These are phyloP conservation scores for Pulveroboletus ravenelii DNA, from an alignment of 768 basidiomycete species.

Conservation along the genomic window DNA sequence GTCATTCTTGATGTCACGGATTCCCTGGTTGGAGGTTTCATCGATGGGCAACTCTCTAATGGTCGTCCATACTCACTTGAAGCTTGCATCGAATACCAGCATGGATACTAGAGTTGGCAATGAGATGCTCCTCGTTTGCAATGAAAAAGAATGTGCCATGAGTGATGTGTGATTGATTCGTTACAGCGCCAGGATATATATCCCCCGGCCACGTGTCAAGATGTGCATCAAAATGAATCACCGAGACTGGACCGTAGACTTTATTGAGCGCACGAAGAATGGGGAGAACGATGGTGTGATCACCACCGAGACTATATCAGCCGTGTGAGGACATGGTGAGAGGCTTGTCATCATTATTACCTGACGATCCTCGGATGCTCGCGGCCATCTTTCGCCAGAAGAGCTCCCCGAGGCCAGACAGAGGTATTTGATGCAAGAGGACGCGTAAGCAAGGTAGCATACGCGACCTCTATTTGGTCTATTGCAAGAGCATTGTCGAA, in stretches of 20 bases:
- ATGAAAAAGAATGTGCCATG: slow-evolving; percentile 87
- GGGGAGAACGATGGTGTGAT: slow-evolving; percentile 84
- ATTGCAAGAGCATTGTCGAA: slow-evolving; percentile 82
- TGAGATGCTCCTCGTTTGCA: slow-evolving; percentile 72
- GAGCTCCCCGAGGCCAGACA: slow-evolving; percentile 23
- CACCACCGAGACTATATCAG: slow-evolving; percentile 58
- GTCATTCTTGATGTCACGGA: slow-evolving; percentile 53
- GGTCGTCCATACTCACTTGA: slow-evolving; percentile 34
- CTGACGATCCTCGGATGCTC: slow-evolving; percentile 76
- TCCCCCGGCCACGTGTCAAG: slow-evolving; percentile 54
- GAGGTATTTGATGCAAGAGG: slow-evolving; percentile 32
- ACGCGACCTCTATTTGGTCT: slow-evolving; percentile 85
- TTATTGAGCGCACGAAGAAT: slow-evolving; percentile 76
- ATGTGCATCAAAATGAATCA: slow-evolving; percentile 81
- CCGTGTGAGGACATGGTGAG: not conserved
- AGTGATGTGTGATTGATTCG: slow-evolving; percentile 62
- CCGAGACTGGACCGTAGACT: slow-evolving; percentile 76
- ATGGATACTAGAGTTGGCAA: slow-evolving; percentile 72
- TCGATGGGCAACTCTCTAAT: not conserved
- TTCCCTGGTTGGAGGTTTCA: slow-evolving; percentile 10
- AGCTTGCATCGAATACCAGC: slow-evolving; percentile 83
- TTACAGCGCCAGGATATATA: slow-evolving; percentile 35
- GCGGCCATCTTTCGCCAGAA: slow-evolving; percentile 50
- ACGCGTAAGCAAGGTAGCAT: slow-evolving; percentile 67
- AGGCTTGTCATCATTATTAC: slow-evolving; percentile 13